A percentile compares a stretch with the other conserved stretches of the same genome.
Conservation (phyloP, 2,329 filamentous ascomycete species). For the Hortaea sp. region DNA sequence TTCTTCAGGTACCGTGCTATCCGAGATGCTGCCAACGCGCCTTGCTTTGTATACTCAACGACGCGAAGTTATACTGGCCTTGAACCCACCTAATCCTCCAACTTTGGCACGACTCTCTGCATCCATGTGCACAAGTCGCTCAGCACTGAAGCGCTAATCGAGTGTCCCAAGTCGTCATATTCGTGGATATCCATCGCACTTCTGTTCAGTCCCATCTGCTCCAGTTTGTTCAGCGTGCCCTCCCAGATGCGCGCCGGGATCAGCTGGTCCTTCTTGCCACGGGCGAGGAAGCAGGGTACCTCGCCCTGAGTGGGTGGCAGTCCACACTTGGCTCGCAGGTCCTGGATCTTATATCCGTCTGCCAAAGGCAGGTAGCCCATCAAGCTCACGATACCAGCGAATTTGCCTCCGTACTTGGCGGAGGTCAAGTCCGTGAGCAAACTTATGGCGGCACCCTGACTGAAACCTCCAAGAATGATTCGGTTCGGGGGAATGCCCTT, state of each 20-base stretch:
- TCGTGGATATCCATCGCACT: conserved; percentile 32
- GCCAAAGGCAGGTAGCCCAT: conserved; percentile 39
- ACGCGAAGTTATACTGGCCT: neutral
- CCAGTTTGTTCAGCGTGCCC: conserved; percentile 32
- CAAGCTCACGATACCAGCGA: conserved; percentile 34
- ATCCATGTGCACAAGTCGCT: conserved; percentile 37
- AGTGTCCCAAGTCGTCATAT: conserved; percentile 41
- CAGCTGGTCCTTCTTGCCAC: conserved; percentile 38
- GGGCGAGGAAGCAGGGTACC: conserved; percentile 36
- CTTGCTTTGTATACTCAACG: neutral
- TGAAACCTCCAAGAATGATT: conserved; percentile 40
- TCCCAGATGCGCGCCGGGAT: conserved; percentile 36
- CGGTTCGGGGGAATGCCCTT: conserved; percentile 32
- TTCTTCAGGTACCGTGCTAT: neutral
- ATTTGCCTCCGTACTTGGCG: conserved; percentile 28
- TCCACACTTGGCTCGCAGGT: conserved; percentile 28
- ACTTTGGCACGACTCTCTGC: conserved; percentile 29
- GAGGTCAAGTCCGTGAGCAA: conserved; percentile 34
- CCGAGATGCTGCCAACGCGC: neutral
- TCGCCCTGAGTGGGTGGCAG: conserved; percentile 26
- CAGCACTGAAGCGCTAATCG: conserved; percentile 32
- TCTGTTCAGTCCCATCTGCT: conserved; percentile 30
- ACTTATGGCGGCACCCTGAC: conserved; percentile 38
- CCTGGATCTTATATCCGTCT: conserved; percentile 21
- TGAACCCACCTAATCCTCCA: conserved; percentile 19